These are phyloP conservation scores for Fragosphaeria purpurea DNA, from an alignment of 2,329 filamentous ascomycete species.

Conservation along the genomic window DNA sequence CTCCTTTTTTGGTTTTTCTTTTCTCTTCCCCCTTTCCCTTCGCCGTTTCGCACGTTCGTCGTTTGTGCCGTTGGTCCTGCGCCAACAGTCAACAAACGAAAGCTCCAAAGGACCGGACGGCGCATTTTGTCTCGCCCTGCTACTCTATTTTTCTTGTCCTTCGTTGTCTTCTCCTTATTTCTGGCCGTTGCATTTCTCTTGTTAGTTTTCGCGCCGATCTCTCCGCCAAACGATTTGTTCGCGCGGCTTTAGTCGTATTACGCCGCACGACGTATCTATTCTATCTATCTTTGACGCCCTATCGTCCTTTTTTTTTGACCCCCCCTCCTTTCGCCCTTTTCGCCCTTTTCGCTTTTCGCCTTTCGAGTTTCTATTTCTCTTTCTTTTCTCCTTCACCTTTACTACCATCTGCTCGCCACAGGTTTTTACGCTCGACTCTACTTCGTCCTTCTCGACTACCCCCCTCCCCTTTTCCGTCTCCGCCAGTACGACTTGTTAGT, in stretches of 20 bases:
- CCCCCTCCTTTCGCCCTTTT: neutral
- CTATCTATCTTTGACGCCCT: neutral
- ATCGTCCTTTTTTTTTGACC: neutral
- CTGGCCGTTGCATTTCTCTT: conserved; percentile 2
- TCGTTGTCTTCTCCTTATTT: neutral
- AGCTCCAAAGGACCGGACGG: no score
- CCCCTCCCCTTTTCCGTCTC: neutral
- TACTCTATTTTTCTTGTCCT: neutral
- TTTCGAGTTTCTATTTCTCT: neutral
- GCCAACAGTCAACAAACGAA: no score
- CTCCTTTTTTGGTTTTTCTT: neutral
- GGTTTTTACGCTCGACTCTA: neutral
- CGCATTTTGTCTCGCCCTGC: neutral
- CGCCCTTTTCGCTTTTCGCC: neutral
- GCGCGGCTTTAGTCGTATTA: no score
- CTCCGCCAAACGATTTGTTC: no score
- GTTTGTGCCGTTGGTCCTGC: no score
- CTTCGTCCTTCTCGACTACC: neutral
- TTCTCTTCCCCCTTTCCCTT: neutral
- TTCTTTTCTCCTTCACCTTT: neutral
- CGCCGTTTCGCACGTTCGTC: no score
- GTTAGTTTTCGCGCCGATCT: no score
- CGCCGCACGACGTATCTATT: neutral
- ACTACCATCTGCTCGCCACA: neutral
- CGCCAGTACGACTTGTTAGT: neutral